Evolutionary conservation across 805 yeast genomes (phyloP).

Genomic region (Candida pini): DNA sequence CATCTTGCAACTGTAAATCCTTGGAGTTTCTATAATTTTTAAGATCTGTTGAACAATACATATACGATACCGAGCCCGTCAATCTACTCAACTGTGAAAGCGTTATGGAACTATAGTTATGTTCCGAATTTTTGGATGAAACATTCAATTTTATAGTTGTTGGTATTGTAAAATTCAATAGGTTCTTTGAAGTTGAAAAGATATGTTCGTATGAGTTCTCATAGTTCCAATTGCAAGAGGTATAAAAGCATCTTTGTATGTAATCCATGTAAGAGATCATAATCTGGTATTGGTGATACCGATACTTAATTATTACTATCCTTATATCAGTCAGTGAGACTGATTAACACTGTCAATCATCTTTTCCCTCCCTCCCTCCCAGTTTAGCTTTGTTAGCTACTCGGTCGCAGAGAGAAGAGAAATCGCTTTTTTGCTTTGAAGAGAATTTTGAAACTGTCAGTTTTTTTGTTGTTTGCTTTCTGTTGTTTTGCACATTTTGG

Average conservation of each 20-base stretch:
- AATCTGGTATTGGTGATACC: too few species aligned
- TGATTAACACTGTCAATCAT: too few species aligned
- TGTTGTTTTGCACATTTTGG: too few species aligned
- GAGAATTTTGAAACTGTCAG: too few species aligned
- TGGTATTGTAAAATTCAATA: constrained; percentile 73
- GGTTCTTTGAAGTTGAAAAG: constrained; percentile 60
- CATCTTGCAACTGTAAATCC: constrained; percentile 55
- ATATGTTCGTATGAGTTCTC: constrained; percentile 74
- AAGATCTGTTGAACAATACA: constrained; percentile 63
- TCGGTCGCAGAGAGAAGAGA: too few species aligned
- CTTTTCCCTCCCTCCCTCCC: not conserved
- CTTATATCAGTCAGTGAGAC: too few species aligned
- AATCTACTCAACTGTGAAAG: constrained; percentile 59
- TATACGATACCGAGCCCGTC: constrained; percentile 78
- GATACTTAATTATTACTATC: too few species aligned
- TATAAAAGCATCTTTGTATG: constrained; percentile 65
- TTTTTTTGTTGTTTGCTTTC: too few species aligned
- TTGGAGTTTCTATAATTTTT: constrained; percentile 45
- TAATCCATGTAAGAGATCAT: constrained; percentile 89
- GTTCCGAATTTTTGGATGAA: constrained; percentile 62
- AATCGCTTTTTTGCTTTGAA: too few species aligned
- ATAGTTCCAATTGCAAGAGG: constrained; percentile 69
- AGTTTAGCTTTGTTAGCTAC: too few species aligned
- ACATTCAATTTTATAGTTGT: constrained; percentile 58
- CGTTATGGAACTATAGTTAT: constrained; percentile 68